A percentile compares a stretch with the other conserved stretches of the same genome.
Evolutionary conservation across 768 basidiomycete genomes (phyloP).

Genomic region (Dioszegia aurantiaca): DNA sequence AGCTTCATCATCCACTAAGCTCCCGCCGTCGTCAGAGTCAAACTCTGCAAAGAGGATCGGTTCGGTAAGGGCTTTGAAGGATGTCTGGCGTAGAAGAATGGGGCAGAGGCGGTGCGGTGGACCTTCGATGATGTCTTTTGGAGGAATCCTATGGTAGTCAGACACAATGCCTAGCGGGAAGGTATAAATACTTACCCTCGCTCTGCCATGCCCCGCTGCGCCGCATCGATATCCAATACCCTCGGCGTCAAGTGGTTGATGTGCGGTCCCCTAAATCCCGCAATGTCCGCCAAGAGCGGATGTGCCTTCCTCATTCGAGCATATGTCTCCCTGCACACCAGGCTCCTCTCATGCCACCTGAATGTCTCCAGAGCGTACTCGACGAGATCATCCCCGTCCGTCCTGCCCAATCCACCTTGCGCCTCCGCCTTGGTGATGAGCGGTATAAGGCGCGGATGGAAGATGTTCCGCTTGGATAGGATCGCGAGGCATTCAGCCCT

Average conservation of each 20-base stretch:
- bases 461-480: conserved; percentile 36
- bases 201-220: conserved; percentile 38
- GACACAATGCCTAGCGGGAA: background rate
- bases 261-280: conserved; percentile 43
- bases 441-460: conserved; percentile 23
- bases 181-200: conserved; percentile 31
- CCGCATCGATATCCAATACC: conserved; percentile 47
- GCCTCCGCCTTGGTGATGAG: conserved; percentile 32
- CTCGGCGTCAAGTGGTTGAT: conserved; percentile 50
- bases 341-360: conserved; percentile 40
- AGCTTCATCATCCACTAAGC: conserved; percentile 1
- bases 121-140: conserved; percentile 48
- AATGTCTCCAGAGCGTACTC: conserved; percentile 39
- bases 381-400: conserved; percentile 28
- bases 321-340: conserved; percentile 33
- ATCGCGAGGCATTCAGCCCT: conserved; percentile 26
- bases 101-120: conserved; percentile 38
- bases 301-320: conserved; percentile 25
- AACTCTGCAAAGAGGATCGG: conserved; percentile 33
- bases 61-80: conserved; percentile 45
- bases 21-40: conserved; percentile 5
- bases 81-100: conserved; percentile 48
- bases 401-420: conserved; percentile 25
- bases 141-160: conserved; percentile 29
- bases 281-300: conserved; percentile 45